Conservation (phyloP, 495 filamentous ascomycete genomes). For the Daldinia loculata region DNA sequence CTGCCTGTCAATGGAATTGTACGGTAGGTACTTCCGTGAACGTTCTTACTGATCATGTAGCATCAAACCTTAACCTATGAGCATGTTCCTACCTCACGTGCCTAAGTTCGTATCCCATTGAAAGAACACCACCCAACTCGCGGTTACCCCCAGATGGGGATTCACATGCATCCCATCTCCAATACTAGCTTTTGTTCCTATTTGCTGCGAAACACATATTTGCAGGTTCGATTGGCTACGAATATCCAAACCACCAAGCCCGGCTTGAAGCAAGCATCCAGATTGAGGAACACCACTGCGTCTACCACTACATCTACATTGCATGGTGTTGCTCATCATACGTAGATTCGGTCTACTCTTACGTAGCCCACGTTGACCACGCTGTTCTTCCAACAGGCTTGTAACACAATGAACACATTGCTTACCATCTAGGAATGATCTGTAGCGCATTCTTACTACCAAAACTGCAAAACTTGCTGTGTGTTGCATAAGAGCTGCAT, state of each 20-base stretch:
- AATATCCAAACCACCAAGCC: neutral
- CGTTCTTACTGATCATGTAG: too few species aligned
- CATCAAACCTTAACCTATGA: too few species aligned
- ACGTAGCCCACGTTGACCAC: neutral
- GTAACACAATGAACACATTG: neutral
- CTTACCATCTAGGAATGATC: neutral
- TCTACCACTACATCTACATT: neutral
- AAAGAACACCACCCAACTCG: neutral
- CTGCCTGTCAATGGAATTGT: conserved; percentile 3
- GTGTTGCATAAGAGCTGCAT: conserved; percentile 3
- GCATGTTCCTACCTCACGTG: too few species aligned
- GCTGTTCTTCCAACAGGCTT: neutral
- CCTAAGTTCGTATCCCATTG: neutral
- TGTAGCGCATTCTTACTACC: neutral
- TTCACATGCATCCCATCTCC: neutral
- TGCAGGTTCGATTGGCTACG: neutral
- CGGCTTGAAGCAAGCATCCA: neutral
- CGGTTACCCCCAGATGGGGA: neutral
- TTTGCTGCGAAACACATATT: neutral
- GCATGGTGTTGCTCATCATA: neutral
- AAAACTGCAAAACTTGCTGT: neutral
- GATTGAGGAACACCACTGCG: neutral
- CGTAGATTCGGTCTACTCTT: neutral
- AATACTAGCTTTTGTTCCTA: neutral
- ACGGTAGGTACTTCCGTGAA: neutral